Conservation (phyloP, 2,329 filamentous ascomycete genomes). For the Penicillium crustosum region DNA sequence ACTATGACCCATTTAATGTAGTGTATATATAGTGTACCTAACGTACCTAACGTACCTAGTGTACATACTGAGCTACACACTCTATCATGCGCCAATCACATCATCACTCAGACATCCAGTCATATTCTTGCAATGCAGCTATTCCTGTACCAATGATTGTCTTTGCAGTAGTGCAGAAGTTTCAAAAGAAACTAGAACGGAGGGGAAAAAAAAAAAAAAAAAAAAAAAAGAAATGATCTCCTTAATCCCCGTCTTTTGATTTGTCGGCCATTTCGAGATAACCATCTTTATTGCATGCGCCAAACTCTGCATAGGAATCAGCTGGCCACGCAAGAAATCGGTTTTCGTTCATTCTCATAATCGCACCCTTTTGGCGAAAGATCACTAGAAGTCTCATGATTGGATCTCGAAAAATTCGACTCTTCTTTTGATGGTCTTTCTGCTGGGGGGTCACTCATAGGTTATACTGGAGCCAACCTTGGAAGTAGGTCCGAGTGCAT, state of each 20-base stretch:
- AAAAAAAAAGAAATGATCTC: not conserved
- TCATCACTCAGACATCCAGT: not conserved
- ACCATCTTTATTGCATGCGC: slow-evolving; percentile 7
- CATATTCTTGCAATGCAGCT: not conserved
- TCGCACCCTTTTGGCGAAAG: not conserved
- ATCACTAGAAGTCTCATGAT: not conserved
- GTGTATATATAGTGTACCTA: too few relatives aligned
- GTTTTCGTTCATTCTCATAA: not conserved
- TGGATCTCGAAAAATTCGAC: not conserved
- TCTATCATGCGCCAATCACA: not conserved
- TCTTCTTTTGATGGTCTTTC: not conserved
- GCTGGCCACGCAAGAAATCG: not conserved
- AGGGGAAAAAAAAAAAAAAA: not conserved
- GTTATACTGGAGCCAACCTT: too few relatives aligned
- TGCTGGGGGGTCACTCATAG: not conserved
- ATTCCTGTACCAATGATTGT: not conserved
- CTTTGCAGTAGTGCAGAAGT: not conserved
- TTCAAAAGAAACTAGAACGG: not conserved
- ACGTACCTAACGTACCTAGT: too few relatives aligned
- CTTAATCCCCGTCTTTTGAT: not conserved
- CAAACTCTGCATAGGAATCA: not conserved
- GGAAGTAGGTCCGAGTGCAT: not conserved
- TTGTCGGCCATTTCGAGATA: slow-evolving; percentile 10
- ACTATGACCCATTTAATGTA: not conserved
- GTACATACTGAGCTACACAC: not conserved